phyloP scores from a whole-genome alignment of 1,284 basidiomycete genomes.

The Naganishia albida region DNA sequence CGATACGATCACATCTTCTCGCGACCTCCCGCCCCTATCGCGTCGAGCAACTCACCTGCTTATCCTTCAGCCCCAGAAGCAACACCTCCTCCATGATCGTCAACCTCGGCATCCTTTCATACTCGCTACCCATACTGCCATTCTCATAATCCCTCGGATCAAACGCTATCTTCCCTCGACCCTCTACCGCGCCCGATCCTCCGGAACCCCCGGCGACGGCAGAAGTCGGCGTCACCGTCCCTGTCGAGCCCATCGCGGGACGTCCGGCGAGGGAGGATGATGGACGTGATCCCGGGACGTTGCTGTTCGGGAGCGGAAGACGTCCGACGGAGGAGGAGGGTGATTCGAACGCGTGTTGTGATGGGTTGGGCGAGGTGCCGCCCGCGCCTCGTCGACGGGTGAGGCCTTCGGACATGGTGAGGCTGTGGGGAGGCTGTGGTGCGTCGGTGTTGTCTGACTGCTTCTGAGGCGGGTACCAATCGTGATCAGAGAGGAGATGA shows the following conservation, averaged over 20 bases:
- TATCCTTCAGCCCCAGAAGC: constrained; percentile 85
- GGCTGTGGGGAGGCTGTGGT: no score
- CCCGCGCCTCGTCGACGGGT: constrained; percentile 52
- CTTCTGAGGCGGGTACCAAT: not conserved
- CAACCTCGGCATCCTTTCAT: constrained; percentile 73
- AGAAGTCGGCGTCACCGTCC: constrained; percentile 24
- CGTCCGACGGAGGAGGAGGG: constrained; percentile 29
- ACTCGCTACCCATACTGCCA: constrained; percentile 63
- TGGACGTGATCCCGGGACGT: constrained; percentile 28
- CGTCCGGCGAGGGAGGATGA: constrained; percentile 24
- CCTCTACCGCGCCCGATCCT: constrained; percentile 67
- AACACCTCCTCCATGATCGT: constrained; percentile 98
- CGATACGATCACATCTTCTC: constrained; percentile 70
- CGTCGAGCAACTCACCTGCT: constrained; percentile 67
- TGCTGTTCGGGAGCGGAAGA: not conserved
- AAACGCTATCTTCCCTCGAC: constrained; percentile 82
- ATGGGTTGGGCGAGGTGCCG: constrained; percentile 38
- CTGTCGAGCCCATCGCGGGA: constrained; percentile 32
- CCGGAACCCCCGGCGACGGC: constrained; percentile 16
- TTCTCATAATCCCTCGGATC: constrained; percentile 88
- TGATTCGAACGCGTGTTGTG: constrained; percentile 35
- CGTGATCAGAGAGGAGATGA: not conserved
- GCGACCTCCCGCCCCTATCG: constrained; percentile 55
- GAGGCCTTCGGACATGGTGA: constrained; percentile 51
- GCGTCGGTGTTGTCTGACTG: not conserved